Conservation (phyloP, 2,329 filamentous ascomycete genomes). For the Curvularia sp. region DNA sequence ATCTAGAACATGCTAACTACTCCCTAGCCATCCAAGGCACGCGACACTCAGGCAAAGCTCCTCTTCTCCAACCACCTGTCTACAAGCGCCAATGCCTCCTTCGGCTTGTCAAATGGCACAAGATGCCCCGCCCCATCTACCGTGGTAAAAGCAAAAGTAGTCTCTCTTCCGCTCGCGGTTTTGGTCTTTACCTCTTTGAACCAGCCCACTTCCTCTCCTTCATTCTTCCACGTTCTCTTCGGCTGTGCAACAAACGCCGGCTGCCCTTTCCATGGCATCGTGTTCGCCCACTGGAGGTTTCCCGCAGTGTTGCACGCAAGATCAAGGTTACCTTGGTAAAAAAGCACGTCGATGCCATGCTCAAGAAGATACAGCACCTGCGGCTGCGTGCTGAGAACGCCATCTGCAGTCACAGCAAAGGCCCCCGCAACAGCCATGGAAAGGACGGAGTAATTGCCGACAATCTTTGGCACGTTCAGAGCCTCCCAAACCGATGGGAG, state of each 20-base stretch:
- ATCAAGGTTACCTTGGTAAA: slow-evolving; percentile 53
- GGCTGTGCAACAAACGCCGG: slow-evolving; percentile 51
- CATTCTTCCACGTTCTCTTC: slow-evolving; percentile 37
- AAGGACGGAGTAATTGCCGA: slow-evolving; percentile 42
- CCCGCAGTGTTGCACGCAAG: slow-evolving; percentile 54
- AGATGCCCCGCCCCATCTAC: slow-evolving; percentile 55
- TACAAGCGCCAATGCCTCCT: slow-evolving; percentile 42
- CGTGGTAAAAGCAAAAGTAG: slow-evolving; percentile 46
- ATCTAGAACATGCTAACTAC: neutral
- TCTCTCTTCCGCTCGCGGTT: slow-evolving; percentile 38
- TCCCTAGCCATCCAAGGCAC: neutral
- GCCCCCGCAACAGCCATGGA: slow-evolving; percentile 36
- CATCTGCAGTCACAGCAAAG: slow-evolving; percentile 42
- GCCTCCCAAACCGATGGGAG: slow-evolving; percentile 43
- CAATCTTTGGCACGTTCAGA: slow-evolving; percentile 43
- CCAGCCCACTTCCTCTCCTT: slow-evolving; percentile 40
- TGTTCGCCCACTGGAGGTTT: slow-evolving; percentile 51
- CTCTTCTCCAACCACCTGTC: slow-evolving; percentile 40
- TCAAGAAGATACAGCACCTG: slow-evolving; percentile 49
- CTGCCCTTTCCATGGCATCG: slow-evolving; percentile 56
- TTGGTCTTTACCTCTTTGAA: slow-evolving; percentile 46
- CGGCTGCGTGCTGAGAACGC: slow-evolving; percentile 40
- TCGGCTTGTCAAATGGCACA: slow-evolving; percentile 49
- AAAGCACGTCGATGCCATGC: slow-evolving; percentile 49
- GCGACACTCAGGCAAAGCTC: slow-evolving; percentile 36